Evolutionary conservation across 306 rosid genomes (phyloP), one percentile per base, ranked within the genome.

Genomic region (Cicer judaicum): DNA sequence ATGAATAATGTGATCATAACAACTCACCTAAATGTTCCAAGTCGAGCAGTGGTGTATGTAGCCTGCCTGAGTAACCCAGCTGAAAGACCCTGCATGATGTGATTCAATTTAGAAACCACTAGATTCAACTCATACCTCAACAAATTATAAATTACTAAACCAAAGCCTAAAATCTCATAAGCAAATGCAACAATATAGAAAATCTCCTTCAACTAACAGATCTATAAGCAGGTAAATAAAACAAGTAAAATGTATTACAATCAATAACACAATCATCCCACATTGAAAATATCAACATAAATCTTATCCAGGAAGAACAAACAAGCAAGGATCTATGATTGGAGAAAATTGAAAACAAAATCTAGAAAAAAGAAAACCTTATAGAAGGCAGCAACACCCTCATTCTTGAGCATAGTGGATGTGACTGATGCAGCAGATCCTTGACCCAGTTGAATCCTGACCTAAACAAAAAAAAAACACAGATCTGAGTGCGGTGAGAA

Each of bases 41-140:
- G 99, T 8, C 99, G 93, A 40, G 99, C 95, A 36, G 98, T 94
- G 75, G 99, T 94, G 83, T 94, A 94, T 1, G 99, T 94, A 76
- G 99, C 99, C 81, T 94, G 99, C 78, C 99, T 90, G 67, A 94
- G 92, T 34, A 94, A 81, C 64, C 99, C 99, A 42, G 99, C 99
- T 12, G 99, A 92, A 13, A 94, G 88, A 79, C 97, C 99, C 99
- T 94, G 85, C 81, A 78, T 68, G 71, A 50, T 78, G 64, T 44
- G 76, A 69, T 48, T 54, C 42, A 62, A 8, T 49, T 79, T 29
- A 82, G 87, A 66, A 54, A 73, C 48, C 43, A 72, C 11, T 34
- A 14, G 69, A 53, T 49, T 34, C 43, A 75, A 53, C 44, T 34
- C 43, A 75, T 70, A 65, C 13, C 64, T 62, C 16, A 2, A 10